Base-by-base conservation (phyloP, 108 stramenopile species). In the Skeletonema menzelii region DNA sequence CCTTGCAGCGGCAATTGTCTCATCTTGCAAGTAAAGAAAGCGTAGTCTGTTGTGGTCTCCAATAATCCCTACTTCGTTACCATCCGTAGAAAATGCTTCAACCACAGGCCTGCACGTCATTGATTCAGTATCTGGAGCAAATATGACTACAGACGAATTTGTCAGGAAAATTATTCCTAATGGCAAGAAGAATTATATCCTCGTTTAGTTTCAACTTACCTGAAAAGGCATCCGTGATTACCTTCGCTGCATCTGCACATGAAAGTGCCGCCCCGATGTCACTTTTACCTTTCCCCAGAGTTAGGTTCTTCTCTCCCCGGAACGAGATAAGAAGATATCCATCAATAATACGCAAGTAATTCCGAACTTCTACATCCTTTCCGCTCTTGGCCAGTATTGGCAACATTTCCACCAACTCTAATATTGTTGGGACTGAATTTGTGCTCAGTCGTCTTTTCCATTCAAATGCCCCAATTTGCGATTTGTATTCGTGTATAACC, bases 281-380 rank as follows among this genome's bases (percentile, higher is more conserved):
- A 35, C 70, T 72, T 38, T 67, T 79, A 56, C 27, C 67, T 49
- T 46, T 72, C 59, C 69, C 62, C 22, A 53, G n/a, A n/a, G n/a
- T n/a, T n/a, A n/a, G n/a, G 55, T 67, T 56, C 1, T 19, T 27
- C 59, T 55, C 59, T 10, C 40, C 65, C 2, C 60, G 59, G 62
- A 79, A 72, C 12, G 77, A 79, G 56, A 72, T 30, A 31, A 79
- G 20, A 10, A 85, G 73, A 58, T 85, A 85, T 37, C 80, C 80
- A 72, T 73, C 40, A 37, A 80, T 80, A 7, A 85, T 65, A 19
- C 70, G 67, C 15, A 82, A 67, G 8, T 79, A 27, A 19, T 76
- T 62, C 7, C 67, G 37, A 14, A 85, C 72, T 65, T 85, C 76
- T 20, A 44, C 17, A 17, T 82, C 80, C 56, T 72, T 34, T 27